These are phyloP conservation scores for Gypsophila paniculata DNA, from an alignment of 179 eudicot species.

Conservation along the genomic window DNA sequence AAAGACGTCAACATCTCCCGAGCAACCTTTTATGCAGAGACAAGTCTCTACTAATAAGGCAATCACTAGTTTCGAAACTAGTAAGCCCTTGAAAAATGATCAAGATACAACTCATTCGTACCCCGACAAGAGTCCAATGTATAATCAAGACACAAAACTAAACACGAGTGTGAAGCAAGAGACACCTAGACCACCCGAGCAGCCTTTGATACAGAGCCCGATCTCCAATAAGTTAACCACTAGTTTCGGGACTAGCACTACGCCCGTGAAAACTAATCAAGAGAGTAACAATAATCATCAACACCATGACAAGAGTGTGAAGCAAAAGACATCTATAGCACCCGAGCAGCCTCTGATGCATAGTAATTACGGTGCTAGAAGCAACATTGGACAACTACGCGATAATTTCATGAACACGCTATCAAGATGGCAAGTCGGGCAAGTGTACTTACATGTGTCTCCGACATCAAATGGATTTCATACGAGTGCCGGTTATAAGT, in stretches of 20 bases:
- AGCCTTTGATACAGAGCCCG: too few species aligned
- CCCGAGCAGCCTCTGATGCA: not conserved
- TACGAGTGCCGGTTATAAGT: not conserved
- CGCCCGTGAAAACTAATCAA: too few species aligned
- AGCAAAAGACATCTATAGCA: not conserved
- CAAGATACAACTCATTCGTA: too few species aligned
- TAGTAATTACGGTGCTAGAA: not conserved
- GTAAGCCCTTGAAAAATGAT: too few species aligned
- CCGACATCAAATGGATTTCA: not conserved
- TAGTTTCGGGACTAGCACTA: too few species aligned
- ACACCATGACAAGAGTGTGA: not conserved
- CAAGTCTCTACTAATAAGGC: not conserved
- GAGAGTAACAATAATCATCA: too few species aligned
- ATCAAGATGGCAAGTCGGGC: conserved; percentile 5
- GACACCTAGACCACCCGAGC: too few species aligned
- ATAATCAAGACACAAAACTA: too few species aligned
- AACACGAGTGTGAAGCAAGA: too few species aligned
- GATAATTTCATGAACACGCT: not conserved
- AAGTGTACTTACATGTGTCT: not conserved
- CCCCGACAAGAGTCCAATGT: too few species aligned
- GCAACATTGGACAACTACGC: not conserved
- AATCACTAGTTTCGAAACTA: too few species aligned
- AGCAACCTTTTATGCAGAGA: not conserved
- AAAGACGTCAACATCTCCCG: not conserved
- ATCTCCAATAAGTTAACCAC: too few species aligned